Evolutionary conservation across 495 filamentous ascomycete species (phyloP), one percentile per base, ranked within the genome.

Genomic region (Aspergillus bertholletiae): DNA sequence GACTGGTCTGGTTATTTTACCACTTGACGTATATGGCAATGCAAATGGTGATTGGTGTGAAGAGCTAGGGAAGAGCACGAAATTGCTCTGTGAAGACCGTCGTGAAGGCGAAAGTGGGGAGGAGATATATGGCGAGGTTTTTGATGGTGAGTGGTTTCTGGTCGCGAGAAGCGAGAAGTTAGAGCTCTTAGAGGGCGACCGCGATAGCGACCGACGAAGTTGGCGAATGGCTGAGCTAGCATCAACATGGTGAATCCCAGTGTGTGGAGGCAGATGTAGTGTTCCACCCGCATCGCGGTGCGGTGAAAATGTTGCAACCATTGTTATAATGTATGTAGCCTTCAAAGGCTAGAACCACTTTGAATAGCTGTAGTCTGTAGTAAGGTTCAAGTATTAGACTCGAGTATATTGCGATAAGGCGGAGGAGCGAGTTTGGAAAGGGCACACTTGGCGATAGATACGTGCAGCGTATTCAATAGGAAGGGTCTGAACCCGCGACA

Each of bases 251-350:
- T 89, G 86, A 52, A 85, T 82, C 58, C 89, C 88, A 23, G 88
- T 90, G 46, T 91, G 92, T 27, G 92, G 93, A 48, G 88, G 82
- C 4, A 93, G 78, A 63, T 92, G 89, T 50, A 95, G 76, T 40
- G 89, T 91, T 55, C 88, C 87, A 59, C 89, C 88, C 54, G 86
- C 84, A 70, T 82, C 79, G 55, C 77, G 74, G 62, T 80, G 78
- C 48, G 79, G 75, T 58, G 79, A 80, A 60, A 75, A 79, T 41
- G 78, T 78, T 45, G 73, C 76, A 55, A 80, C 78, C 78, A 82
- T 81, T 56, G 61, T 67, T 47, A 35, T 48, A 24, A 18, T 11
- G 46, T 3, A 47, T 22, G 27, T 11, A n/a, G 34, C 30, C 30
- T 15, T 37, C 5, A 13, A 21, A 32, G 11, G 26, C 13, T 46